A percentile compares a stretch with the other conserved stretches of the same genome.
These are phyloP conservation scores for Coprinopsis sp. DNA, from an alignment of 768 basidiomycete species.

Conservation along the genomic window DNA sequence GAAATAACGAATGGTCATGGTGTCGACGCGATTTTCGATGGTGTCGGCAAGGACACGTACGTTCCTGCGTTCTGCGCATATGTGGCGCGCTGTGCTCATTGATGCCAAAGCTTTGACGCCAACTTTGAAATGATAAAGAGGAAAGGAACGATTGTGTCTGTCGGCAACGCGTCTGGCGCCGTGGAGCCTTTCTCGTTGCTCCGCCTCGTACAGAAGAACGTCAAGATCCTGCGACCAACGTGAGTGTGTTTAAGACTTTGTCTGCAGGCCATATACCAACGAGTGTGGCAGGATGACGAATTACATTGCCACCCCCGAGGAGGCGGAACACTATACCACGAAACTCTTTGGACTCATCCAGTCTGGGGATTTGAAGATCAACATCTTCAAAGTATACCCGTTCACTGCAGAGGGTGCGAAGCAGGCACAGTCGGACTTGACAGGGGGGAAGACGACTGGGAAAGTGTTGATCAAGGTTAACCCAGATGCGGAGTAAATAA, in stretches of 20 bases:
- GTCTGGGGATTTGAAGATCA: constrained; percentile 57
- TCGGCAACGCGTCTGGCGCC: constrained; percentile 89
- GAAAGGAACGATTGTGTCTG: constrained; percentile 86
- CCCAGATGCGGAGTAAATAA: constrained; percentile 14
- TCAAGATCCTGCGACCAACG: constrained; percentile 76
- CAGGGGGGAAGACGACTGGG: constrained; percentile 72
- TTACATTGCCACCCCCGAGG: constrained; percentile 71
- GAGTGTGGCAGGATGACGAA: constrained; percentile 52
- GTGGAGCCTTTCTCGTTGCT: constrained; percentile 72
- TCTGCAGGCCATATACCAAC: neutral
- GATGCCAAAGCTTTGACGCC: constrained; percentile 54
- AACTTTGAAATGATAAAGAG: constrained; percentile 78
- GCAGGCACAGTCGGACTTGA: constrained; percentile 75
- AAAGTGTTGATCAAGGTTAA: constrained; percentile 78
- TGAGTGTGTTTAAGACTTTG: constrained; percentile 28
- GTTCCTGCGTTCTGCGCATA: constrained; percentile 23
- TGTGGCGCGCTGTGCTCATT: neutral
- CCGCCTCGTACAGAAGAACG: constrained; percentile 75
- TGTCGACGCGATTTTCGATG: constrained; percentile 87
- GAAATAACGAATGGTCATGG: constrained; percentile 76
- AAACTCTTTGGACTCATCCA: constrained; percentile 61
- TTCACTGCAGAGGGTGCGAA: constrained; percentile 78
- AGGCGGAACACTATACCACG: constrained; percentile 59
- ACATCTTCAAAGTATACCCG: constrained; percentile 72
- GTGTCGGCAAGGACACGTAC: constrained; percentile 95